phyloP scores from a whole-genome alignment of 1,284 basidiomycete genomes.

The Vanrija humicola region DNA sequence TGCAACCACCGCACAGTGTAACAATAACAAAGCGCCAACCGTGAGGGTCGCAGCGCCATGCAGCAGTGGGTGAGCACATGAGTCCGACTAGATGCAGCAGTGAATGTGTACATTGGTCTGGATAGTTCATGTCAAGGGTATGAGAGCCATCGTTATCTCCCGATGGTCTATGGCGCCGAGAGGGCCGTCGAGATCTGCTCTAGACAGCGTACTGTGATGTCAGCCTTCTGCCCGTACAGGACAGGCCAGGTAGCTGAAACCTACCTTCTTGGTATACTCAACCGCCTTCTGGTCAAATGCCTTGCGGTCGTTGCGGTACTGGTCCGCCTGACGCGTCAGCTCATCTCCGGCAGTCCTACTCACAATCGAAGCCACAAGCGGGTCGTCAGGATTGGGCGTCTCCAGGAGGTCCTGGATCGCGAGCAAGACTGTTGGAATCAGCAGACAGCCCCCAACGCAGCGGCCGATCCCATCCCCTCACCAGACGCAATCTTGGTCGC shows the following conservation, averaged over 20 bases:
- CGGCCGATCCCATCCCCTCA: slow-evolving; percentile 36
- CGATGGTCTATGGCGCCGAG: neutral
- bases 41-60: too few species aligned
- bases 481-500: slow-evolving; percentile 71
- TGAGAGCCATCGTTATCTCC: too few species aligned
- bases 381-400: slow-evolving; percentile 83
- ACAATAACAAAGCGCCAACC: too few species aligned
- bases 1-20: too few species aligned
- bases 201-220: slow-evolving; percentile 10
- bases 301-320: slow-evolving; percentile 38
- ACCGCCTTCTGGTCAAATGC: slow-evolving; percentile 42
- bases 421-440: slow-evolving; percentile 58
- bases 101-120: too few species aligned
- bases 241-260: neutral
- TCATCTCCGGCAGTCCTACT: slow-evolving; percentile 3
- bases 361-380: slow-evolving; percentile 58
- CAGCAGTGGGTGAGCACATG: too few species aligned
- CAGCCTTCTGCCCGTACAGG: neutral
- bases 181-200: neutral
- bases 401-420: slow-evolving; percentile 81
- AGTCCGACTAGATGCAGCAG: too few species aligned
- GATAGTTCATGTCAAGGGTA: too few species aligned
- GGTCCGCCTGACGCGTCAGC: slow-evolving; percentile 39
- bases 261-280: slow-evolving; percentile 43
- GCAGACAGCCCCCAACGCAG: neutral